Base-by-base conservation (phyloP, 2,329 filamentous ascomycete species). In the Fusarium sp. region DNA sequence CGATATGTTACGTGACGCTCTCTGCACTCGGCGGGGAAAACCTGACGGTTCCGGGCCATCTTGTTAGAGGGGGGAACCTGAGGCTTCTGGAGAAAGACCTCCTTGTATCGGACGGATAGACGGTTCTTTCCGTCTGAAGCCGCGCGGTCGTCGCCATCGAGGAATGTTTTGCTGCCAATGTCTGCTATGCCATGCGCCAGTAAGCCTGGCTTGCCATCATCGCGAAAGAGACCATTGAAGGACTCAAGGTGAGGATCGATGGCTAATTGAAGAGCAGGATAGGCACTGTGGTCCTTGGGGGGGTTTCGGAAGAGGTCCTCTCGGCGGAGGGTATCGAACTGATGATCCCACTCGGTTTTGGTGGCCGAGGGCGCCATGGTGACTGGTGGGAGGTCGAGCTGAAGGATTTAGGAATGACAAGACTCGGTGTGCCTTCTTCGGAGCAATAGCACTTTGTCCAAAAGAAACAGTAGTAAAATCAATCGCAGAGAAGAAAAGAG, bases 161-260 rank as follows among this genome's bases (percentile, higher is more conserved):
- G 87, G 75, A 92, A 97, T 6, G 88, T 88, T 81, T 95, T 96
- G 67, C 88, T 91, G 74, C 95, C 96, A 80, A 99, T 98, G 76
- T 99, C 96, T 75, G 87, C 88, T 62, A 98, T 78, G 14, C 86
- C 94, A 68, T 93, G 89, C 48, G 91, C 87, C 53, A 99, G 75
- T 58, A 89, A 77, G 42, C 83, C 79, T 15, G 76, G 77, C 67
- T 78, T 80, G 48, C 92, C 93, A 78, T 90, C 86, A 58, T 86
- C 83, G 30, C 89, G 87, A 76, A 97, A 96, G 46, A 98, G 85
- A 51, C 89, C 89, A 83, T 99, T 97, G 87, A 97, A 99, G 8
- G 96, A 96, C 75, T 97, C 90, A 73, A 98, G 91, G 79, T 99
- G 96, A 48, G 96, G 96, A 69, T 92, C 86, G 61, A 98, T 89